Percentiles rank a stretch among this genome's conserved stretches.
phyloP scores from a whole-genome alignment of 257 asterid species.

The Catharanthus roseus region DNA sequence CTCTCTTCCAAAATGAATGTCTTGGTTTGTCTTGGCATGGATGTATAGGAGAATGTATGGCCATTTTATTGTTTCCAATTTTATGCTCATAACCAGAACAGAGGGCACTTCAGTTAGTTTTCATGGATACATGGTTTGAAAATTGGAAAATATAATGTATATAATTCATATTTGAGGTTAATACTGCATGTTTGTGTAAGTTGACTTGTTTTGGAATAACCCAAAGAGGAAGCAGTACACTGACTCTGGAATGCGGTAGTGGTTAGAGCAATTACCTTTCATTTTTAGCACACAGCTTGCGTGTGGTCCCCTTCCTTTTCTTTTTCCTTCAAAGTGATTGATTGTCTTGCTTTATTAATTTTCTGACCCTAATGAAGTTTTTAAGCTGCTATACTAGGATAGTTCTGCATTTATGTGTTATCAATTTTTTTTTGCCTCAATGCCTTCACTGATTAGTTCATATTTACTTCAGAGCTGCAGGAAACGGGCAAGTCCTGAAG shows the following conservation, averaged over 20 bases:
- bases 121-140: neutral
- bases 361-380: neutral
- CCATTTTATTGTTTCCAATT: neutral
- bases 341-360: neutral
- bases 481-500: constrained; percentile 37
- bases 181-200: neutral
- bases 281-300: neutral
- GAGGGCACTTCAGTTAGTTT: neutral
- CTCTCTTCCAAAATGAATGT: neutral
- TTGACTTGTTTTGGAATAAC: neutral
- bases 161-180: neutral
- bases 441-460: constrained; percentile 15
- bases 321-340: neutral
- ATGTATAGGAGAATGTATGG: neutral
- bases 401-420: neutral
- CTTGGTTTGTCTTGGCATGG: neutral
- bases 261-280: neutral
- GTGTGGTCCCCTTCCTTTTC: neutral
- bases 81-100: neutral
- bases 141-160: neutral
- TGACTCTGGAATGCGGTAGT: neutral
- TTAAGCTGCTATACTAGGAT: neutral
- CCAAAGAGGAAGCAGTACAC: neutral
- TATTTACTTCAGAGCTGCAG: constrained; percentile 57
- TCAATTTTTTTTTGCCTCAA: constrained; percentile 4